These are phyloP conservation scores for Aristolochia contorta DNA, from an alignment of 164 flowering plant genomes.

Conservation along the genomic window DNA sequence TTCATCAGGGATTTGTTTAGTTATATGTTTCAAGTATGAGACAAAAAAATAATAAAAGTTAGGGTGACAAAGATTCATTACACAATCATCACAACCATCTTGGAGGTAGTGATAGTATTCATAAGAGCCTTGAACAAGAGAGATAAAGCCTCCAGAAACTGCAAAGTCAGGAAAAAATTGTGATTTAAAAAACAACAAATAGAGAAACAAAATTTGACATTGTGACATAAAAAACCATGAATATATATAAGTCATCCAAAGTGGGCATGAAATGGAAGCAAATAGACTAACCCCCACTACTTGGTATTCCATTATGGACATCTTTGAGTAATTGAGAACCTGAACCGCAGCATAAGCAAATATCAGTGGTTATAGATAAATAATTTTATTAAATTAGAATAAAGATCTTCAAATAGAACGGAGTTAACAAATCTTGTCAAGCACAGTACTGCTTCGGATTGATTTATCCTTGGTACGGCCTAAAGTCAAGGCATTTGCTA, in stretches of 20 bases:
- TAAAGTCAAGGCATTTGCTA: conserved; percentile 67
- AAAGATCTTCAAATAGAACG: too few relatives aligned
- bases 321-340: conserved; percentile 68
- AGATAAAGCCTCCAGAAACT: conserved; percentile 70
- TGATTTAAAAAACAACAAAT: background rate
- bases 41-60: background rate
- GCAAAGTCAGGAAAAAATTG: conserved; percentile 12
- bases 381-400: too few relatives aligned
- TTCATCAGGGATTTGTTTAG: too few relatives aligned
- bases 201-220: too few relatives aligned
- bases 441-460: conserved; percentile 16
- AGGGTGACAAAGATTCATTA: conserved; percentile 19
- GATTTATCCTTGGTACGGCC: conserved; percentile 16
- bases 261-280: background rate
- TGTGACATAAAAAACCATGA: background rate
- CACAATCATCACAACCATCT: conserved; percentile 86
- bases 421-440: too few relatives aligned
- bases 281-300: conserved; percentile 71
- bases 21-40: background rate
- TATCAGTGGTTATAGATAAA: background rate
- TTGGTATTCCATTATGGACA: conserved; percentile 71
- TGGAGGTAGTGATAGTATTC: conserved; percentile 93
- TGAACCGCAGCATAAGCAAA: conserved; percentile 15
- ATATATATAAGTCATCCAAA: background rate
- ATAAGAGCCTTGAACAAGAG: conserved; percentile 88